Evolutionary conservation across 805 yeast genomes (phyloP).

Genomic region (Pichia ethanolica): DNA sequence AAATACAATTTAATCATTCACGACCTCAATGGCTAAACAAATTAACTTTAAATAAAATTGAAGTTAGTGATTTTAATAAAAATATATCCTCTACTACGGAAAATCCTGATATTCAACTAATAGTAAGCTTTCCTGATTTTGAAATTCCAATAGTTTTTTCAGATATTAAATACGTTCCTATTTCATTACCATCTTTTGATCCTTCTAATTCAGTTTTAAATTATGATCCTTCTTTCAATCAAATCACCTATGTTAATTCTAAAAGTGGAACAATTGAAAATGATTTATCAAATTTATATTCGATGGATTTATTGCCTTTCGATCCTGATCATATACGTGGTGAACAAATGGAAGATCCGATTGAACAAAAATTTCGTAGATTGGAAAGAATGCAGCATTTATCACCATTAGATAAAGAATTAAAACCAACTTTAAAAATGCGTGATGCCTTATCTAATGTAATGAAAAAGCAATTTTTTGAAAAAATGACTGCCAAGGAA

Average conservation of each 20-base stretch:
- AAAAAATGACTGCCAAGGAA: conserved; percentile 72
- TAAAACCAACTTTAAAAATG: conserved; percentile 80
- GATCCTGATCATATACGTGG: conserved; percentile 57
- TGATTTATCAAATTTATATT: not conserved
- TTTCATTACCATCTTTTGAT: conserved; percentile 22
- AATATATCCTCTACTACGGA: conserved; percentile 8
- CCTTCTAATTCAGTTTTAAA: conserved; percentile 13
- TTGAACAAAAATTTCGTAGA: conserved; percentile 79
- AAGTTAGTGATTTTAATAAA: conserved; percentile 22
- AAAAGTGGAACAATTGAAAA: conserved; percentile 4
- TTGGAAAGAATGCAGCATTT: conserved; percentile 78
- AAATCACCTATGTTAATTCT: conserved; percentile 20
- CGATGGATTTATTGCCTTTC: conserved; percentile 32
- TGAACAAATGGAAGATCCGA: conserved; percentile 57
- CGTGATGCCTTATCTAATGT: conserved; percentile 68
- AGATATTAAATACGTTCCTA: conserved; percentile 40
- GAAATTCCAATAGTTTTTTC: conserved; percentile 67
- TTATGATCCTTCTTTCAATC: conserved; percentile 19
- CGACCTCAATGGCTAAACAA: conserved; percentile 64
- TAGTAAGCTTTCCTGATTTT: conserved; percentile 54
- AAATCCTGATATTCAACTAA: conserved; percentile 6
- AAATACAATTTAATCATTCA: conserved; percentile 19
- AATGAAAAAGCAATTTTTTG: conserved; percentile 74
- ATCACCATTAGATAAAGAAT: conserved; percentile 69
- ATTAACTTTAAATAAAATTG: conserved; percentile 43